phyloP scores from a whole-genome alignment of 129 eudicot genomes.

The Lactuca saligna region DNA sequence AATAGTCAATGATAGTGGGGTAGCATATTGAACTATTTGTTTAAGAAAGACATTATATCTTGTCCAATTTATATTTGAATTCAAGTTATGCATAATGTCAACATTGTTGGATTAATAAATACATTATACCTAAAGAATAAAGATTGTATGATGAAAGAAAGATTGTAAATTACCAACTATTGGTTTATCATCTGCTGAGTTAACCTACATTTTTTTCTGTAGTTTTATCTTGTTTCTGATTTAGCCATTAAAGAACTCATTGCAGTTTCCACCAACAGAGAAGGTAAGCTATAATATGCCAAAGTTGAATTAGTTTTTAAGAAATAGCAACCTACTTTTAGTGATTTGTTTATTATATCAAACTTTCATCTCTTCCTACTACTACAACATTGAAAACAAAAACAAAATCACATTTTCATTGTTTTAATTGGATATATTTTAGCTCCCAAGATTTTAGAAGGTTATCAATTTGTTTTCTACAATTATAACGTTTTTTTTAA shows the following conservation, averaged over 20 bases:
- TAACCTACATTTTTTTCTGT: constrained; percentile 18
- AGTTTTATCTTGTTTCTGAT: constrained; percentile 19
- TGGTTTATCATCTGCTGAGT: background rate
- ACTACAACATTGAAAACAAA: no score
- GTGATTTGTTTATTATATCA: no score
- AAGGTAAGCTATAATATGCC: no score
- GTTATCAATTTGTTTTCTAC: no score
- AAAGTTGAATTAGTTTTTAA: no score
- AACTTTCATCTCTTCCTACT: no score
- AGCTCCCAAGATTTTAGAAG: no score
- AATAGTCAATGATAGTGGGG: background rate
- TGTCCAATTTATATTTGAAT: background rate
- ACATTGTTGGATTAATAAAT: background rate
- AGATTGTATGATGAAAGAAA: background rate
- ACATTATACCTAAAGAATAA: background rate
- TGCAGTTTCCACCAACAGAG: no score
- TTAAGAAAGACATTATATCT: constrained; percentile 5
- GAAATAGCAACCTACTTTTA: no score
- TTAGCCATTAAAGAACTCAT: constrained; percentile 32
- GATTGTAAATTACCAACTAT: background rate
- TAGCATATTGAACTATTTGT: constrained; percentile 6
- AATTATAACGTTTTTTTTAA: no score
- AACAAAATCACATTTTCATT: no score
- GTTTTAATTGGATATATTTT: no score
- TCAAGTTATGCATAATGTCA: constrained; percentile 10